Conservation (phyloP, 306 rosid genomes). For the Cajanus cajan region DNA sequence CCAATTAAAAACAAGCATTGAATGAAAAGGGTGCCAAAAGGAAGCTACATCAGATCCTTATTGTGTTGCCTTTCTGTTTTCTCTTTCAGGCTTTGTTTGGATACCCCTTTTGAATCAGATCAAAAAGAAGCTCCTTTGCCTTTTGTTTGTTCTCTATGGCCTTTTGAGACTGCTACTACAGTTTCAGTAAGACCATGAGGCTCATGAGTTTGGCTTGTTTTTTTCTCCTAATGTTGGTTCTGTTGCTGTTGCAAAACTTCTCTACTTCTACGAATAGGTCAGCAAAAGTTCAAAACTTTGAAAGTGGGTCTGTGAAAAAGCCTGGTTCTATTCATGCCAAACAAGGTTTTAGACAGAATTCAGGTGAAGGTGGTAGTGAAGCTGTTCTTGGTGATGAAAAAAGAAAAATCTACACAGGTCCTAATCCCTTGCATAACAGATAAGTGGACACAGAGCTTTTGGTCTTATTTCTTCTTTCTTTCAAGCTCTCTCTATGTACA, state of each 20-base stretch:
- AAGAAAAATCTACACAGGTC: slow-evolving; percentile 79
- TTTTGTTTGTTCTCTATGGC: slow-evolving; percentile 22
- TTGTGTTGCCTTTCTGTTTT: slow-evolving; percentile 12
- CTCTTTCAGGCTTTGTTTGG: slow-evolving; percentile 5
- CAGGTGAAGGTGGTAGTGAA: slow-evolving; percentile 30
- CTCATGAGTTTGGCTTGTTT: slow-evolving; percentile 22
- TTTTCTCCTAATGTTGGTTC: slow-evolving; percentile 33
- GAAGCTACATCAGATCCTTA: neutral
- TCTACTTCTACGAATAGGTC: slow-evolving; percentile 1
- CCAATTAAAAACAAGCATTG: neutral
- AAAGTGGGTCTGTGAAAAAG: slow-evolving; percentile 32
- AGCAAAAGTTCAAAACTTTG: slow-evolving; percentile 37
- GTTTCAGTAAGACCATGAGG: slow-evolving; percentile 24
- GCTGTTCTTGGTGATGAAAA: slow-evolving; percentile 49
- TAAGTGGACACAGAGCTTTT: slow-evolving; percentile 37
- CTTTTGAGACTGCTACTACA: neutral
- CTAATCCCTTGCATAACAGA: slow-evolving; percentile 83
- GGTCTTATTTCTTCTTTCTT: slow-evolving; percentile 1
- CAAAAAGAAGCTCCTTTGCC: slow-evolving; percentile 1
- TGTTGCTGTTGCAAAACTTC: slow-evolving; percentile 15
- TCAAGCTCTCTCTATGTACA: neutral
- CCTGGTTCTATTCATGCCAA: slow-evolving; percentile 8
- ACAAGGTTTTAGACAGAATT: slow-evolving; percentile 15
- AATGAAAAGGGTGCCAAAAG: neutral
- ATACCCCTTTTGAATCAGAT: slow-evolving; percentile 30